Base-by-base conservation (phyloP, 257 asterid species). In the Przewalskia tangutica region DNA sequence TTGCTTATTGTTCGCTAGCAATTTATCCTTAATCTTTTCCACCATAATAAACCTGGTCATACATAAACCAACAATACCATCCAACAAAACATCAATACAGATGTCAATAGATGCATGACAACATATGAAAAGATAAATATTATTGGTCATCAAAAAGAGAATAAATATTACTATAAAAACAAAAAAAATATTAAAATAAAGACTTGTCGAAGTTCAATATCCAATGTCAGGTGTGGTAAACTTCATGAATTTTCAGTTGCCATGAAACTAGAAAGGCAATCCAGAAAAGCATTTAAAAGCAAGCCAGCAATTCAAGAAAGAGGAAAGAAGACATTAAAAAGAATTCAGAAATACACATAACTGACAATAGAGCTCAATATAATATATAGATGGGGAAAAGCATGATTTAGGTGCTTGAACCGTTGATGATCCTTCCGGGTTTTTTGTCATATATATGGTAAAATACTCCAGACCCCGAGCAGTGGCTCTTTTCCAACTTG, bases 1-100 rank as follows among this genome's bases (percentile, higher is more conserved):
- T 87, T 89, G 85, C 75, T 93, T 89, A 91, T 94, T 94, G 88
- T 92, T 94, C 90, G 92, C 98, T 50, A 96, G 90, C 86, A 96
- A 85, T 81, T 93, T 94, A 86, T 93, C 98, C 89, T 93, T 96
- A 68, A 96, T 91, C 91, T 90, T 94, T 83, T 96, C 99, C 80
- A 96, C 99, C 14, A 96, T 94, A 75, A 96, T 95, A 89, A 96
- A 96, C 91, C 91, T 88, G 73, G 32, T 11, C n/a, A 76, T 50
- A 76, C 32, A 66, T 23, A 66, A 27, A 77, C 13, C 27, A 78
- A 44, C 60, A 54, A 62, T 32, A 54, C n/a, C 3, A 70, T 53
- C 34, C 11, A 27, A 13, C 7, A 34, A 18, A 36, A 36, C 36
- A 13, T 34, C 32, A 36, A 77, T 16, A 68, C 42, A 8, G 56